Base-by-base conservation (phyloP, 139 green algal species). In the Asterochloris sp. region DNA sequence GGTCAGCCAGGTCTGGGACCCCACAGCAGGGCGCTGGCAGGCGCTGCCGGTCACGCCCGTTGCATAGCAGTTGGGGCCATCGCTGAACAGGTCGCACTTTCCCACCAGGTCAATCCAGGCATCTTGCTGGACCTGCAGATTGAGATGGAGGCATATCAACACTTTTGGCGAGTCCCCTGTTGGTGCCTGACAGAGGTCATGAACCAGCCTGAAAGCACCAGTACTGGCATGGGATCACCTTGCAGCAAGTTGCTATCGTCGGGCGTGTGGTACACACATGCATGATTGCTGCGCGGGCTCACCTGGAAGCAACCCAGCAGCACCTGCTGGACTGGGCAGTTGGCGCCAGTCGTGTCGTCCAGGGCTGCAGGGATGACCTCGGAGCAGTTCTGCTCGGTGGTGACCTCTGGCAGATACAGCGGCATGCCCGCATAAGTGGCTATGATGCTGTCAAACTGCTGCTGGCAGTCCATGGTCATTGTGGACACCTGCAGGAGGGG, bases 291-390 rank as follows among this genome's bases (percentile, higher is more conserved):
- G 21, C 47, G 4, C n/a, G 9, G 62, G 16, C 26, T 78, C 74
- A 80, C 76, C 76, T 80, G 76, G 23, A 80, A 80, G n/a, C 76
- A 80, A 15, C 60, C 76, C 23, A 80, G n/a, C 0, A 80, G 76
- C 16, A 67, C 61, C 16, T 23, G 13, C 23, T 16, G 13, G 14
- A 47, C n/a, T 16, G 76, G 76, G 24, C 76, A 80, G 61, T 67
- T 38, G 1, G 47, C 60, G 2, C 76, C 76, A n/a, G 67, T 62
- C 38, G 76, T 80, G 76, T 80, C 68, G n/a, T 28, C 24, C 21
- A 62, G 67, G 24, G 76, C 76, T 13, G 67, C 68, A 11, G 24
- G 13, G 4, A 80, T 69, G 23, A 47, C 9, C 24, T 80, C 76
- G 60, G 76, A 62, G 23, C 76, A 80, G 24, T 80, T 80, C 1